These are phyloP conservation scores for Cordyceps javanica DNA, from an alignment of 2,329 filamentous ascomycete species.

Conservation along the genomic window DNA sequence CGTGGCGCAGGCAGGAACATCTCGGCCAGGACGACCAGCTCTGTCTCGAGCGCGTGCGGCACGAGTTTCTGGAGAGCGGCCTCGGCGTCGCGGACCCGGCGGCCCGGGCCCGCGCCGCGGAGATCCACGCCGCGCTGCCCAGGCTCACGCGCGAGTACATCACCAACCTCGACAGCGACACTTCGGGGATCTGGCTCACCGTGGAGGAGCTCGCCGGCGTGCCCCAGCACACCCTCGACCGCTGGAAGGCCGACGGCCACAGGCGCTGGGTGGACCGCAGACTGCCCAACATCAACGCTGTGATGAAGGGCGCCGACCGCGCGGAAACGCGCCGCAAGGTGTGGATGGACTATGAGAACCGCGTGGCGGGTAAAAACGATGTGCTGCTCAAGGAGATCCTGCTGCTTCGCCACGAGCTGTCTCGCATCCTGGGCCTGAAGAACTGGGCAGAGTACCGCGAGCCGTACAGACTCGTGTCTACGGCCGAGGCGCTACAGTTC, in stretches of 20 bases:
- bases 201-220: slow-evolving; percentile 62
- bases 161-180: slow-evolving; percentile 70
- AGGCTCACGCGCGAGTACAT: slow-evolving; percentile 7
- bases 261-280: slow-evolving; percentile 11
- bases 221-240: slow-evolving; percentile 58
- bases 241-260: slow-evolving; percentile 16
- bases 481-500: slow-evolving; percentile 4
- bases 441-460: slow-evolving; percentile 21
- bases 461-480: slow-evolving; percentile 8
- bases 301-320: slow-evolving; percentile 4
- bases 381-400: slow-evolving; percentile 63
- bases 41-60: not conserved
- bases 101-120: not conserved
- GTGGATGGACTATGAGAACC: slow-evolving; percentile 70
- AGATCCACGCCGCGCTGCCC: slow-evolving; percentile 1
- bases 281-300: slow-evolving; percentile 8
- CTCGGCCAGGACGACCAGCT: slow-evolving; percentile 5
- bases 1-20: slow-evolving; percentile 22
- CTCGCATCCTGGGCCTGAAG: slow-evolving; percentile 63
- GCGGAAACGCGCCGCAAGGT: slow-evolving; percentile 53
- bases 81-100: not conserved
- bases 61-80: not conserved
- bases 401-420: slow-evolving; percentile 63
- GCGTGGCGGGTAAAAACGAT: slow-evolving; percentile 53
- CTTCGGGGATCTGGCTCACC: slow-evolving; percentile 66